Evolutionary conservation across 495 filamentous ascomycete species (phyloP), one percentile per base, ranked within the genome.

Genomic region (Durotheca rogersii): DNA sequence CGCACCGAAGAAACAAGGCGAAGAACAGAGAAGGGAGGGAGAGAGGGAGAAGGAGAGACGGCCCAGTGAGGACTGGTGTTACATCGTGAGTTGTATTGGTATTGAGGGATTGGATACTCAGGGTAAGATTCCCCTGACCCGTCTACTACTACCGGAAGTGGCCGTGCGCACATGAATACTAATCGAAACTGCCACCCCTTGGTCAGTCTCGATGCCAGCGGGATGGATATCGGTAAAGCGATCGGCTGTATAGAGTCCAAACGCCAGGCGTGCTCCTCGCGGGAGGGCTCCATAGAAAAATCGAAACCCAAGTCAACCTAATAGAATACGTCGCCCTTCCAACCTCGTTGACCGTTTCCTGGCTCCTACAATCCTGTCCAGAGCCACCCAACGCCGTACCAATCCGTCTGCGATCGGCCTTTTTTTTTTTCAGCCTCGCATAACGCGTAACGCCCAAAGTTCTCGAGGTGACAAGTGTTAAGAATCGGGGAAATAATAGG

Each of bases 381-480:
- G 35, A 56, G 12, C 19, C 34, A 17, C 31, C 42, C 32, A 57
- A 48, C 47, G 42, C 52, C 46, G n/a, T 39, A 18, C 31, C 11
- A 23, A 30, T 34, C 14, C 35, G 37, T 48, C 14, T n/a, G 14
- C 40, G 42, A 37, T 35, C 37, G 41, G 21, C 48, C 29, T 25
- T 34, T 35, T 7, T 34, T 41, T n/a, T n/a, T n/a, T n/a, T n/a
- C n/a, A n/a, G n/a, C n/a, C 34, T 16, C 48, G 20, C 9, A 51
- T 37, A 58, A 70, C 36, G 44, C 51, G 53, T 21, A 53, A 58
- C 27, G 43, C 50, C 21, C 54, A n/a, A n/a, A n/a, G n/a, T n/a
- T n/a, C n/a, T n/a, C n/a, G n/a, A n/a, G n/a, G n/a, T n/a, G n/a
- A n/a, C n/a, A n/a, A n/a, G n/a, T n/a, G n/a, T n/a, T n/a, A n/a